phyloP scores from a whole-genome alignment of 73 alveolate species.

The Paramecium bursaria region DNA sequence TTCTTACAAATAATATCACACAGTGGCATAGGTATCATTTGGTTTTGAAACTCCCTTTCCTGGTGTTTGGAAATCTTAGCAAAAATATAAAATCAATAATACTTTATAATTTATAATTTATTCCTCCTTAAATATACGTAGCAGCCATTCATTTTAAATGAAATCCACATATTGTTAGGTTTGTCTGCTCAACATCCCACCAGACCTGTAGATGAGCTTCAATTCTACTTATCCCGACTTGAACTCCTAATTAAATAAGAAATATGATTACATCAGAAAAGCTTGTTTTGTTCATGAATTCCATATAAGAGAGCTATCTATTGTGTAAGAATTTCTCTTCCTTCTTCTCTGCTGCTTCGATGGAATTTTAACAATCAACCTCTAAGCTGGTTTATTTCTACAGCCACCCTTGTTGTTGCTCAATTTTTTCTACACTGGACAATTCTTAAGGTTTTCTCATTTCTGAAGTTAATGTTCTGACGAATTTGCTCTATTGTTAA shows the following conservation, averaged over 20 bases:
- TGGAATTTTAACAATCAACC: conserved; percentile 6
- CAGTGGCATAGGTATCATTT: neutral
- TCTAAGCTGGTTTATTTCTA: neutral
- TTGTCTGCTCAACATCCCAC: conserved; percentile 31
- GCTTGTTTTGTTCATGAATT: conserved; percentile 16
- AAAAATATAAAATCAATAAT: neutral
- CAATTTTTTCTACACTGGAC: neutral
- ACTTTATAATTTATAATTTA: neutral
- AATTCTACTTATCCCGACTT: conserved; percentile 14
- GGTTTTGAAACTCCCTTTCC: neutral
- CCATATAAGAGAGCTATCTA: conserved; percentile 45
- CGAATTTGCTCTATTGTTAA: neutral
- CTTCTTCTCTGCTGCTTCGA: conserved; percentile 23
- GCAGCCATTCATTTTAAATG: neutral
- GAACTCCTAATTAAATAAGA: conserved; percentile 2
- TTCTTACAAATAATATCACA: conserved; percentile 1
- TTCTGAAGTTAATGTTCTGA: neutral
- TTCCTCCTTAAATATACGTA: conserved; percentile 9
- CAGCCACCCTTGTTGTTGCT: conserved; percentile 41
- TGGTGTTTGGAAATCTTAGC: neutral
- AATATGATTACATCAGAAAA: conserved; percentile 38
- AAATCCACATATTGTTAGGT: neutral
- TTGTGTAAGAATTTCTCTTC: conserved; percentile 2
- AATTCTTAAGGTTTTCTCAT: neutral
- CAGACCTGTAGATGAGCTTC: conserved; percentile 21